Base-by-base conservation (phyloP, 371 early-diverging fungal genomes). In the Mucor racemosus region DNA sequence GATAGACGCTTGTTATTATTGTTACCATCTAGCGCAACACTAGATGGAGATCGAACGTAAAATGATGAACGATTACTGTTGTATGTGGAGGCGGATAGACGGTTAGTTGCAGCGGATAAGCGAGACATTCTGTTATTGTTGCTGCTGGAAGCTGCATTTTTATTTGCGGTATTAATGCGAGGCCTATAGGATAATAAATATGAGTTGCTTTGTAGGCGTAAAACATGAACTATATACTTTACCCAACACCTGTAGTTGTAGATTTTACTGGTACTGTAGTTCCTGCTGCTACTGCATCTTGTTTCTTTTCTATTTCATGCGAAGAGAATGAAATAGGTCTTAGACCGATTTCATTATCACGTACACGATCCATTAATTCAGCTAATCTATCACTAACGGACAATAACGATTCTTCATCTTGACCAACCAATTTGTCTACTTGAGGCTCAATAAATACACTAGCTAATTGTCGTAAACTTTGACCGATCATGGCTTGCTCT, bases 401-500 rank as follows among this genome's bases (percentile, higher is more conserved):
- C 19, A 82, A 55, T 15, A 82, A 35, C 0, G 80, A 80, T 1
- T 38, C 50, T 19, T 76, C 71, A 41, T 70, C 68, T 42, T 76
- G 77, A 2, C 79, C 80, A 2, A 82, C 77, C 26, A 82, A 40
- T 10, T 57, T 64, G 40, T 82, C 74, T 13, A 80, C 79, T 62
- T 82, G 83, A 4, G 83, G 76, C n/a, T 82, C 80, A 42, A 82
- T 75, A 31, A 72, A 64, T 0, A 55, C 26, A 5, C 62, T 63
- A 4, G 72, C 71, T 19, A 76, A 41, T 15, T 74, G 77, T 15
- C 74, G 67, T 10, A 80, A 26, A 4, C 58, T 67, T 41, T 76
- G 73, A 1, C 75, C 73, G 42, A 82, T 78, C 42, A 73, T 72
- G 10, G 68, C 68, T 56, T 82, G 83, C 26, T 82, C 80, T 9